Evolutionary conservation across 345 rosid species (phyloP), one percentile per base, ranked within the genome.

Genomic region (Pelargonium nanum): DNA sequence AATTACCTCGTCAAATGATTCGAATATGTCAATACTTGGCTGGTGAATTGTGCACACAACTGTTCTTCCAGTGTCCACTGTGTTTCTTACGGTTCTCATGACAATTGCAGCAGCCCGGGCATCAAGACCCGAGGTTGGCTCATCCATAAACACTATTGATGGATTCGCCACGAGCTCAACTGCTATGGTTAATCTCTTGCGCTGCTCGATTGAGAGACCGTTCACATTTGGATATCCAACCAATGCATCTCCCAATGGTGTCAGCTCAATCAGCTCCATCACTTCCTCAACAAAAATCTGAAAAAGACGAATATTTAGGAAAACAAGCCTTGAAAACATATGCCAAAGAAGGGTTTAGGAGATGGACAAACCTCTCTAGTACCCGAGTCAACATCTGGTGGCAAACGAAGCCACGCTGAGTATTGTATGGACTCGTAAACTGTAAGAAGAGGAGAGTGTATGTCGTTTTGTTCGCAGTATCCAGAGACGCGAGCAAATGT

Each of bases 111-210:
- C 74, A 21, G 74, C 70, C 60, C 70, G 51, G 23, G 74, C 65
- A 50, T 70, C 74, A 17, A 70, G 55, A 4, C 74, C 74, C 15
- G 70, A 70, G 24, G 70, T 65, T 48, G 74, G 74, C 69, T 70
- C 74, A 19, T 70, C 70, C 74, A 70, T 70, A 58, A 65, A 70
- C 22, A 70, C 60, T 23, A 70, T 65, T 15, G 69, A 70, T 2
- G 69, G 74, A 24, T 65, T 70, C 1, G 74, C 65, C 4, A 70
- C 74, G 6, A 70, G 66, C 69, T 70, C 74, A 1, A 65, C 74
- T 0, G 70, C 74, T 22, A 65, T 70, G 6, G 66, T 70, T 30
- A 72, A 59, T 30, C 75, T 45, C 58, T 72, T 66, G 26, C 71
- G 53, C 44, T 72, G 75, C 67, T 72, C 75, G 15, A 60, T 53